A percentile compares a stretch with the other conserved stretches of the same genome.
These are phyloP conservation scores for Verticillium nubilum DNA, from an alignment of 2,329 filamentous ascomycete genomes.

Conservation along the genomic window DNA sequence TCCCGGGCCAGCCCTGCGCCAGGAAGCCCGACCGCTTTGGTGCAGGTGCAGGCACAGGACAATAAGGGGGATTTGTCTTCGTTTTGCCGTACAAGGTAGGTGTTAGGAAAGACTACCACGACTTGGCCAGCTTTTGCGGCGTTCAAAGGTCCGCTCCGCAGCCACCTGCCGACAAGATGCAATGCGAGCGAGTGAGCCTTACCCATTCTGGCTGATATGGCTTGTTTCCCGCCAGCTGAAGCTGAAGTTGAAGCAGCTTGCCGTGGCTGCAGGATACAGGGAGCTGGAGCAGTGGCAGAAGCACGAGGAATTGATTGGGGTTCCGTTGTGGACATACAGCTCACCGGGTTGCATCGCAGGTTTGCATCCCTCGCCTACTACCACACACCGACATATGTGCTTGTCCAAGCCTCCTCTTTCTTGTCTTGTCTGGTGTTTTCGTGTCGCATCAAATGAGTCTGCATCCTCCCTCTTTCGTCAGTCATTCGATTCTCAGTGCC, in stretches of 20 bases:
- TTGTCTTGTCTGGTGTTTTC: not conserved
- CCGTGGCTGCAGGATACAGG: not conserved
- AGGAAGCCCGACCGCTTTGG: not conserved
- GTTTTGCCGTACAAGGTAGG: not conserved
- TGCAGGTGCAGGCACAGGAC: not conserved
- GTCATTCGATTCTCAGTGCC: constrained; percentile 2
- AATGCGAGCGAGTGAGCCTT: not conserved
- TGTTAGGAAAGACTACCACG: not conserved
- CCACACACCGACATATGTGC: not conserved
- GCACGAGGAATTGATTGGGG: not conserved
- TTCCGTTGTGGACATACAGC: not conserved
- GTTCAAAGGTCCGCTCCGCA: not conserved
- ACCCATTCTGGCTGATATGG: not conserved
- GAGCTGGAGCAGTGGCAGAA: too few relatives aligned
- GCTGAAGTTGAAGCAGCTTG: not conserved
- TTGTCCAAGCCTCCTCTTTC: not conserved
- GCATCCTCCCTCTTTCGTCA: not conserved
- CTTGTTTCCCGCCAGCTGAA: not conserved
- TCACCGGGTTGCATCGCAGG: not conserved
- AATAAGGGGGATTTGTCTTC: not conserved
- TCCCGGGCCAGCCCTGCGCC: not conserved
- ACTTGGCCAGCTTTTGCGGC: not conserved
- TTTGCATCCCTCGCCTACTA: not conserved
- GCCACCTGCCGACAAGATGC: not conserved
- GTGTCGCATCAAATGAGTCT: not conserved